Base-by-base conservation (phyloP, 2,329 filamentous ascomycete genomes). In the Madurella mycetomatis region DNA sequence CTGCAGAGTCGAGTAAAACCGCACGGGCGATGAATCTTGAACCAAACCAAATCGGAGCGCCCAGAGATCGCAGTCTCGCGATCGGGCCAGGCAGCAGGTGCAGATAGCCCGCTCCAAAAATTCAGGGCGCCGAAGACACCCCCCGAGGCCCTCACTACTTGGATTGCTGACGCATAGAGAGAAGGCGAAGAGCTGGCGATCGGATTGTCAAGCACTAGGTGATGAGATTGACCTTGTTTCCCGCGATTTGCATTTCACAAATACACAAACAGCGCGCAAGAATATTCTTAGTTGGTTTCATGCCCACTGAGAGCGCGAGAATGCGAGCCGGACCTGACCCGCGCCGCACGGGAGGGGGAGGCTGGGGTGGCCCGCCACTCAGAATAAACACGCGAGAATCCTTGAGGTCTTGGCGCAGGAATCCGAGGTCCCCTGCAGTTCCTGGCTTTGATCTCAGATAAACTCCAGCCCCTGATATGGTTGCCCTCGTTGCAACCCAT, bases 321-420 rank as follows among this genome's bases (percentile, higher is more conserved):
- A 41, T 30, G 30, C 34, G 15, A 42, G 4, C 2, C 41, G 41
- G 11, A 13, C 18, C 16, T 19, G 17, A 18, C 8, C 42, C 34
- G 47, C n/a, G 50, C 50, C 44, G 54, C 54, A 50, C 53, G 18
- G 43, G 47, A 50, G 49, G 49, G 47, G 54, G 54, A 53, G 54
- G 54, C 54, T 56, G 54, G 54, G 54, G 43, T 50, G 47, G 47
- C 46, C 46, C 17, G 39, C 54, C 54, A 55, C 54, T 49, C 45
- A 46, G 45, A 55, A 49, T 51, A 42, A 42, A 47, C 53, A 25
- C n/a, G 12, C 25, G 16, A 50, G 41, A 39, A 45, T 41, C 41
- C 19, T 40, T 1, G 18, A 41, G 30, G 18, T 31, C 48, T 55
- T 51, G 53, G 53, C 53, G 31, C 47, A 18, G 53, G 40, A 44